phyloP scores from a whole-genome alignment of 768 basidiomycete species.

The Agaricus subrufescens region DNA sequence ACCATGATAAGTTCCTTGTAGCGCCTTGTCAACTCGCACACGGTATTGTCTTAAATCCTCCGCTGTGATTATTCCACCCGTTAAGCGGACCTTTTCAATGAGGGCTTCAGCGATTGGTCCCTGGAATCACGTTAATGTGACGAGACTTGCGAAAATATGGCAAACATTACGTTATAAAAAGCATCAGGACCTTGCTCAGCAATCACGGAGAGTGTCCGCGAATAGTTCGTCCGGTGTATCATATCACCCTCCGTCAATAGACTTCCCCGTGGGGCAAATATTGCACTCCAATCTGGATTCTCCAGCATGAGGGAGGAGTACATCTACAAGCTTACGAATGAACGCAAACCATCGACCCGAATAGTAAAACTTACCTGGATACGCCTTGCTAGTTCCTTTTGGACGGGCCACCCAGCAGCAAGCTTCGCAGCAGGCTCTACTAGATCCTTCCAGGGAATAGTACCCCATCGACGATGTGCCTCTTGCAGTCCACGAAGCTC shows the following conservation, averaged over 20 bases:
- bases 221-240: slow-evolving; percentile 70
- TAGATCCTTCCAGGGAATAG: slow-evolving; percentile 70
- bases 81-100: slow-evolving; percentile 59
- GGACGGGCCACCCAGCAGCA: slow-evolving; percentile 77
- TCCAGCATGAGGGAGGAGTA: slow-evolving; percentile 54
- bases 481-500: slow-evolving; percentile 85
- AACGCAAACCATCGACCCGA: background rate
- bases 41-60: slow-evolving; percentile 70
- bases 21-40: slow-evolving; percentile 64
- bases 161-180: slow-evolving; percentile 65
- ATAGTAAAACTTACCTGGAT: slow-evolving; percentile 29
- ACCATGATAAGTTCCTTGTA: slow-evolving; percentile 73
- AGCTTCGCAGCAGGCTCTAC: slow-evolving; percentile 72
- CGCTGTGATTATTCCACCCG: slow-evolving; percentile 78
- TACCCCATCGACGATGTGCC: slow-evolving; percentile 81
- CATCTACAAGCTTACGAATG: slow-evolving; percentile 17
- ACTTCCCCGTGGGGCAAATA: slow-evolving; percentile 76
- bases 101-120: slow-evolving; percentile 81
- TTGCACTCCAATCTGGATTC: slow-evolving; percentile 69
- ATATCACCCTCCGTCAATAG: slow-evolving; percentile 72
- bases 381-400: slow-evolving; percentile 68
- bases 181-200: slow-evolving; percentile 73
- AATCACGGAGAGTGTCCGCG: slow-evolving; percentile 69
- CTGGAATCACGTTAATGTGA: slow-evolving; percentile 26
- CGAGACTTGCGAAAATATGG: slow-evolving; percentile 4